Evolutionary conservation across 768 basidiomycete species (phyloP).

Genomic region (Kwoniella dejecticola): DNA sequence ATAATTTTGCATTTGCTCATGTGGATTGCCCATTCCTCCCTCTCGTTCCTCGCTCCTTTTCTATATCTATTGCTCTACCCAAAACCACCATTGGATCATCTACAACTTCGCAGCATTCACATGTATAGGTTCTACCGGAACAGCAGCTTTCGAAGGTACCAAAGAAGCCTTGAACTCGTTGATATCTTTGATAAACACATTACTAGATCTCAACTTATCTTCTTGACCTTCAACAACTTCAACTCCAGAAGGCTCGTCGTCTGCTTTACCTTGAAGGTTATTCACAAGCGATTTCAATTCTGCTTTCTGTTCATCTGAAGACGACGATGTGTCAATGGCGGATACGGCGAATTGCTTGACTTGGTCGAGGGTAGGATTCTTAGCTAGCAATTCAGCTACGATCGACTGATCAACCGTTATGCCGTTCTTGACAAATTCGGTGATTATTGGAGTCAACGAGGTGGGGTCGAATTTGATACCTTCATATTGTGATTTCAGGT

Average conservation of each 20-base stretch:
- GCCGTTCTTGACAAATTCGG: constrained; percentile 60
- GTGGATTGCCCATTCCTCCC: background rate
- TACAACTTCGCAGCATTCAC: constrained; percentile 40
- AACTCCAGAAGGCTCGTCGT: constrained; percentile 54
- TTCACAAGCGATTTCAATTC: constrained; percentile 64
- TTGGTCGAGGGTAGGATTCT: constrained; percentile 63
- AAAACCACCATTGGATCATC: background rate
- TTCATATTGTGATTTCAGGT: constrained; percentile 70
- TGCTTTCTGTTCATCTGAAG: constrained; percentile 58
- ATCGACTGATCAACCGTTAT: constrained; percentile 62
- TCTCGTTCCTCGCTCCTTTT: no score
- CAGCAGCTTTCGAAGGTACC: constrained; percentile 62
- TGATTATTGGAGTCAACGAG: constrained; percentile 67
- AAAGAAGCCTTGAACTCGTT: constrained; percentile 68
- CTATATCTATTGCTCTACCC: no score
- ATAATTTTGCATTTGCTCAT: background rate
- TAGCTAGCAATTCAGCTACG: constrained; percentile 62
- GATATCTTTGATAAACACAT: constrained; percentile 68
- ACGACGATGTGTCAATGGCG: constrained; percentile 49
- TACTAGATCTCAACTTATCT: constrained; percentile 59
- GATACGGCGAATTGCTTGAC: constrained; percentile 69
- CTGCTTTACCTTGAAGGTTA: constrained; percentile 55
- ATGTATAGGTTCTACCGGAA: constrained; percentile 61
- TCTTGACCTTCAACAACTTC: constrained; percentile 17
- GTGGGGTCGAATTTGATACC: constrained; percentile 64